A percentile compares a stretch with the other conserved stretches of the same genome.
Evolutionary conservation across 2,329 filamentous ascomycete species (phyloP).

Genomic region (Fusarium subtropicale): DNA sequence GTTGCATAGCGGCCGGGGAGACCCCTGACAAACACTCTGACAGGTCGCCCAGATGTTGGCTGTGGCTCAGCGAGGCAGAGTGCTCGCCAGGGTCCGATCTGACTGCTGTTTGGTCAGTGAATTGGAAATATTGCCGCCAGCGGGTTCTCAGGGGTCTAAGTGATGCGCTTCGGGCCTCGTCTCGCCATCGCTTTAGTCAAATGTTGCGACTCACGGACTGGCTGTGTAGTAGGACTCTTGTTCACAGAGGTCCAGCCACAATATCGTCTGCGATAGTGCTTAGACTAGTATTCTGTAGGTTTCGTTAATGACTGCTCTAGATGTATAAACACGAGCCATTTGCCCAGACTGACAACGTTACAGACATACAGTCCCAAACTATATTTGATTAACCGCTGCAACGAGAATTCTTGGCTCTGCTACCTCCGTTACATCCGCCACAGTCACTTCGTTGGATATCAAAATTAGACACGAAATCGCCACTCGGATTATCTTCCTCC

Average conservation of each 20-base stretch:
- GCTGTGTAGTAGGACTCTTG: conserved; percentile 22
- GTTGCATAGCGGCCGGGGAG: background rate
- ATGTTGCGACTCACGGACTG: conserved; percentile 14
- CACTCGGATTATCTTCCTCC: conserved; percentile 28
- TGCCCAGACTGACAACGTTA: background rate
- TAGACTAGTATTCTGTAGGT: background rate
- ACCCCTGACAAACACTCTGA: conserved; percentile 20
- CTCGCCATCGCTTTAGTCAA: conserved; percentile 20
- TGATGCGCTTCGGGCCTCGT: conserved; percentile 28
- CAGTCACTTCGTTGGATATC: conserved; percentile 33
- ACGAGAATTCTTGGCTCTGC: conserved; percentile 20
- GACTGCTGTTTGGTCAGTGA: conserved; percentile 24
- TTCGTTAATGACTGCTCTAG: background rate
- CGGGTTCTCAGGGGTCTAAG: conserved; percentile 10
- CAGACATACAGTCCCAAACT: background rate
- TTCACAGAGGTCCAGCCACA: conserved; percentile 22
- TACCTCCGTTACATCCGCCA: conserved; percentile 32
- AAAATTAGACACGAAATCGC: conserved; percentile 39
- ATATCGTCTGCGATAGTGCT: background rate
- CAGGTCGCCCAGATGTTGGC: conserved; percentile 10
- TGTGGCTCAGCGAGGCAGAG: conserved; percentile 42
- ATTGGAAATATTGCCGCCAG: conserved; percentile 34
- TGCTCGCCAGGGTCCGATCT: conserved; percentile 16
- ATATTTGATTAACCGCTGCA: conserved; percentile 3
- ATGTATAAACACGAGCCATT: conserved; percentile 32